Base-by-base conservation (phyloP, 2,329 filamentous ascomycete genomes). In the Neofusicoccum umdonicola region DNA sequence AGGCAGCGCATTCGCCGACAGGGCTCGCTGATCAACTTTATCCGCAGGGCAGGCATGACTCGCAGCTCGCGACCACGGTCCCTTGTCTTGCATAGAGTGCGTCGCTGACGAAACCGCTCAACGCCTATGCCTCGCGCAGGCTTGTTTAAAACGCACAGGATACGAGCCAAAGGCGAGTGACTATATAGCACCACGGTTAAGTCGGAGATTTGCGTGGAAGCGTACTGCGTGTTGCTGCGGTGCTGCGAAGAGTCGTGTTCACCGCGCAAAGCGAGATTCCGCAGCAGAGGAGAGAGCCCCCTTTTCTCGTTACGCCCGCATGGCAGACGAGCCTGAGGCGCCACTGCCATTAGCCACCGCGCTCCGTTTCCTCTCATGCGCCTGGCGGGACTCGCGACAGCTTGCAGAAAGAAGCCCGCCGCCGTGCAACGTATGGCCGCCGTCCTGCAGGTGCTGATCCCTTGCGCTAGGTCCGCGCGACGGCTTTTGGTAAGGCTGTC, bases 401-500 rank as follows among this genome's bases (percentile, higher is more conserved):
- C n/a, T 34, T 41, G 51, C 51, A 56, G 52, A n/a, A 42, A 56
- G 3, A 41, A 27, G 35, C 19, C 52, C 37, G 17, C 9, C 56
- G 39, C 19, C 13, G 19, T 47, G 56, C 47, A 47, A 60, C 56
- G 15, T 34, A 17, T 15, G 22, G 13, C 7, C 12, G n/a, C 52
- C 39, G 3, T 27, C 9, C 39, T 58, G 15, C 44, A 19, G 22
- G 19, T 11, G 56, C 56, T 47, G 56, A 60, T 60, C 42, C 17
- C 27, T 13, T 8, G 42, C 12, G 56, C 56, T 45, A 41, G 56
- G 56, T 22, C 41, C 56, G n/a, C 22, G 22, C 56, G 42, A 35
- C 56, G 56, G 56, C 42, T 47, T 47, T n/a, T 47, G 56, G 42
- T 60, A 60, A 44, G 56, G 56, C 56, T 60, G 56, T 41, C 13